Percentiles rank a stretch among this genome's conserved stretches.
phyloP scores from a whole-genome alignment of 352 stramenopile genomes.

The Globisporangium irregulare region DNA sequence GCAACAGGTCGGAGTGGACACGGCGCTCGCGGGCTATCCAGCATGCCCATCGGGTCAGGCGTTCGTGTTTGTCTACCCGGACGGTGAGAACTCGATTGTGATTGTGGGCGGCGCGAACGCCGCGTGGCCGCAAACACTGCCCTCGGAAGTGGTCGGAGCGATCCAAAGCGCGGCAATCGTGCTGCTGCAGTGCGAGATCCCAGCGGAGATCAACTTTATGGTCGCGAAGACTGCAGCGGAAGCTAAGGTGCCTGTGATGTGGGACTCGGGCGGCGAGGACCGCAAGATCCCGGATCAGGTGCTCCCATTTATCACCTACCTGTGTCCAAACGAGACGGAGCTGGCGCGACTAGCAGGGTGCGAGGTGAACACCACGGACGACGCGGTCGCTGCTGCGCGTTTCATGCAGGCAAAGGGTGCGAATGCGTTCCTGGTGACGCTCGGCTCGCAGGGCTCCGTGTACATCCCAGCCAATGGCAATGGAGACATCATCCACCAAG shows the following conservation, averaged over 20 bases:
- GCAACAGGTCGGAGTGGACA: slow-evolving; percentile 31
- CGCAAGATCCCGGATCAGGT: slow-evolving; percentile 48
- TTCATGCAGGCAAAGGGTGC: slow-evolving; percentile 47
- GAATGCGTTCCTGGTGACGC: slow-evolving; percentile 60
- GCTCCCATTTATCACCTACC: slow-evolving; percentile 50
- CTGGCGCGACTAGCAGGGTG: slow-evolving; percentile 42
- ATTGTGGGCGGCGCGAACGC: slow-evolving; percentile 77
- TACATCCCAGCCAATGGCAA: slow-evolving; percentile 42
- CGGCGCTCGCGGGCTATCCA: slow-evolving; percentile 33
- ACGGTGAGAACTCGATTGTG: slow-evolving; percentile 84
- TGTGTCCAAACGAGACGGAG: slow-evolving; percentile 83
- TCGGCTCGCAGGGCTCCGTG: slow-evolving; percentile 64
- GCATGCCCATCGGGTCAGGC: slow-evolving; percentile 65
- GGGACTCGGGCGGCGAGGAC: slow-evolving; percentile 76
- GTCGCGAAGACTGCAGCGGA: slow-evolving; percentile 48
- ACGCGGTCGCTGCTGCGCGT: slow-evolving; percentile 53
- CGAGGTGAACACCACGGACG: slow-evolving; percentile 35
- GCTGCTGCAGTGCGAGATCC: slow-evolving; percentile 74
- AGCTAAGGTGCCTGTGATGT: slow-evolving; percentile 61
- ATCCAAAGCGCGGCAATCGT: slow-evolving; percentile 59
- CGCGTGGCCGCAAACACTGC: slow-evolving; percentile 48
- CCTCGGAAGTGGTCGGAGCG: slow-evolving; percentile 29
- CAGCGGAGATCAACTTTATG: slow-evolving; percentile 44
- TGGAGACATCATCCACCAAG: slow-evolving; percentile 37
- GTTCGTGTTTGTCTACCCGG: slow-evolving; percentile 80